Conservation (phyloP, 2,329 filamentous ascomycete genomes). For the Escovopsis sp. region DNA sequence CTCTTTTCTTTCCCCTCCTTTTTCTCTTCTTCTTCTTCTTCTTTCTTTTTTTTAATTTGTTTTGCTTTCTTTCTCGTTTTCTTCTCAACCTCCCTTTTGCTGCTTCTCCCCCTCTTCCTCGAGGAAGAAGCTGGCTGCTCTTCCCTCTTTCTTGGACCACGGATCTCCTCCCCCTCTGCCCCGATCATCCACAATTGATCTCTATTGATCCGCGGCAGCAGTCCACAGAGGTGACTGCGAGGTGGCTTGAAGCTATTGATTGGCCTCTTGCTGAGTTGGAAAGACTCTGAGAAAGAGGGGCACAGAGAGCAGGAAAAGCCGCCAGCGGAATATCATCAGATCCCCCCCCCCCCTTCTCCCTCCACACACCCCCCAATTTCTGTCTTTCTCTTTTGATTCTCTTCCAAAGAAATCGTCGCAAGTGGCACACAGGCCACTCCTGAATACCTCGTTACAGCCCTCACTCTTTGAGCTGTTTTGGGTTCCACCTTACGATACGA, state of each 20-base stretch:
- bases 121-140: too few relatives aligned
- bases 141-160: slow-evolving; percentile 1
- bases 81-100: neutral
- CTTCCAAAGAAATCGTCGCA: too few relatives aligned
- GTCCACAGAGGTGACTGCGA: slow-evolving; percentile 18
- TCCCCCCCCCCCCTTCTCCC: too few relatives aligned
- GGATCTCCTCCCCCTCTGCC: neutral
- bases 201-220: neutral
- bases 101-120: too few relatives aligned
- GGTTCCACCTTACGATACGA: too few relatives aligned
- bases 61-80: slow-evolving; percentile 3
- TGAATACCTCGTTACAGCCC: too few relatives aligned
- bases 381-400: too few relatives aligned
- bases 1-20: neutral
- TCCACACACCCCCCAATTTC: too few relatives aligned
- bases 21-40: slow-evolving; percentile 2
- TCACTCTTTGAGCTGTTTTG: too few relatives aligned
- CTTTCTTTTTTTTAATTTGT: slow-evolving; percentile 3
- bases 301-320: slow-evolving; percentile 2
- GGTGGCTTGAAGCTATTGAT: slow-evolving; percentile 15
- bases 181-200: slow-evolving; percentile 1
- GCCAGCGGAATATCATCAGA: too few relatives aligned
- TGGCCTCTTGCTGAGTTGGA: too few relatives aligned
- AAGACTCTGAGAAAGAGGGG: neutral
- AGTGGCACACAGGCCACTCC: too few relatives aligned